These are phyloP conservation scores for Sugiyamaella castrensis DNA, from an alignment of 1,139 yeast species.

Conservation along the genomic window DNA sequence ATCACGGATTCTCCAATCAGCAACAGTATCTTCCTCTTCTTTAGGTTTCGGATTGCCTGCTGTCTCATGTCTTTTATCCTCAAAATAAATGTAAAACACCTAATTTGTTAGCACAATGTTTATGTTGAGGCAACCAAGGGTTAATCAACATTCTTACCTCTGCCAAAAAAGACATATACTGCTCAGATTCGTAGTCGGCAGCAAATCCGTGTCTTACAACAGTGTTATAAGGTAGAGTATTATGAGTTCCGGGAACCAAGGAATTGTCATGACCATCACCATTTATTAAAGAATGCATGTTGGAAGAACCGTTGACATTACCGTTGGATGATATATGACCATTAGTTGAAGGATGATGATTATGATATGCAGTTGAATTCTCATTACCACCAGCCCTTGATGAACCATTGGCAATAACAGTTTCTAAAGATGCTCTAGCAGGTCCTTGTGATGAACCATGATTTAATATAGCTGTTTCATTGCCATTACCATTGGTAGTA, in stretches of 20 bases:
- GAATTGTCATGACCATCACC: background rate
- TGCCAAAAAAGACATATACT: constrained; percentile 62
- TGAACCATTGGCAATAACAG: background rate
- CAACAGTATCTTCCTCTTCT: constrained; percentile 47
- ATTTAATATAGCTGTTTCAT: background rate
- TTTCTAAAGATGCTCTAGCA: background rate
- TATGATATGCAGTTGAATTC: background rate
- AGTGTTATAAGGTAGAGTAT: constrained; percentile 22
- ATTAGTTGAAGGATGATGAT: background rate
- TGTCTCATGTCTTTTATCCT: constrained; percentile 87
- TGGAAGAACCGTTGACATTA: background rate
- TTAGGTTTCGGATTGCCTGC: constrained; percentile 76
- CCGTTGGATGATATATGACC: background rate
- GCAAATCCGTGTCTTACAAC: constrained; percentile 72
- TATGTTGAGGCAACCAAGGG: background rate
- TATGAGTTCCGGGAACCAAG: background rate
- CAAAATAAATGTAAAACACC: constrained; percentile 75
- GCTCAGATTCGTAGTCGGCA: constrained; percentile 59
- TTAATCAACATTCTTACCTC: constrained; percentile 32
- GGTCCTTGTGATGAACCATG: background rate
- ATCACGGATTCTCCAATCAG: constrained; percentile 93
- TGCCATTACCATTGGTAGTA: constrained; percentile 1
- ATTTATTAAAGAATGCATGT: background rate
- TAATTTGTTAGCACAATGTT: constrained; percentile 23
- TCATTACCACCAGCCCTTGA: constrained; percentile 4